A percentile compares a stretch with the other conserved stretches of the same genome.
Evolutionary conservation across 257 asterid genomes (phyloP).

Genomic region (Nicotiana tomentosiformis): DNA sequence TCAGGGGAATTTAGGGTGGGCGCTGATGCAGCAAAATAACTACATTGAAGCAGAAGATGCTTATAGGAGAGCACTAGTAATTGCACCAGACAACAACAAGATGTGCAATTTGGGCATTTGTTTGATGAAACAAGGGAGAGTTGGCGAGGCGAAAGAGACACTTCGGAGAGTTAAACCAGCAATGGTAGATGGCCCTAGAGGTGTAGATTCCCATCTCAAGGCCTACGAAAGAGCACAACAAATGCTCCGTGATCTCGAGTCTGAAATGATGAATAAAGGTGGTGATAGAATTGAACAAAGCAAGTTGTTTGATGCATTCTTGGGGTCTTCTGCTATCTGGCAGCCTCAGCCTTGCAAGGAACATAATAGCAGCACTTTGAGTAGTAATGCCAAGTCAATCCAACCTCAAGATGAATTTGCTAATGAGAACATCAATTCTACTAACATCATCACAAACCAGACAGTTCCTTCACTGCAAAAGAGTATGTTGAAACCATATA

Average conservation of each 20-base stretch:
- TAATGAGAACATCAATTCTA: conserved; percentile 58
- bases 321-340: conserved; percentile 92
- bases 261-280: conserved; percentile 57
- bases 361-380: neutral
- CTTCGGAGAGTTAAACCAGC: conserved; percentile 91
- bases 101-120: conserved; percentile 96
- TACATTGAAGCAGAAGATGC: conserved; percentile 90
- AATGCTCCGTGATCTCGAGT: conserved; percentile 86
- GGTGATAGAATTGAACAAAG: conserved; percentile 70
- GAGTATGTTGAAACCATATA: conserved; percentile 8
- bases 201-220: conserved; percentile 91
- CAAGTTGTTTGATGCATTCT: conserved; percentile 64
- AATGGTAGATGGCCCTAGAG: conserved; percentile 76
- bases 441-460: conserved; percentile 13
- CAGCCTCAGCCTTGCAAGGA: conserved; percentile 98
- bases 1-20: conserved; percentile 99
- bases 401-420: conserved; percentile 38
- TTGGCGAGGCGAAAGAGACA: conserved; percentile 76
- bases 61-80: conserved; percentile 64
- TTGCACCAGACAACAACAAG: conserved; percentile 91
- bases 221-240: conserved; percentile 97
- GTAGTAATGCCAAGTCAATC: neutral
- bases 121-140: conserved; percentile 88
- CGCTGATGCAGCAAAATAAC: conserved; percentile 91
- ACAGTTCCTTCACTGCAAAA: conserved; percentile 23